phyloP scores from a whole-genome alignment of 1,284 basidiomycete species.

The Anthracocystis setariae region DNA sequence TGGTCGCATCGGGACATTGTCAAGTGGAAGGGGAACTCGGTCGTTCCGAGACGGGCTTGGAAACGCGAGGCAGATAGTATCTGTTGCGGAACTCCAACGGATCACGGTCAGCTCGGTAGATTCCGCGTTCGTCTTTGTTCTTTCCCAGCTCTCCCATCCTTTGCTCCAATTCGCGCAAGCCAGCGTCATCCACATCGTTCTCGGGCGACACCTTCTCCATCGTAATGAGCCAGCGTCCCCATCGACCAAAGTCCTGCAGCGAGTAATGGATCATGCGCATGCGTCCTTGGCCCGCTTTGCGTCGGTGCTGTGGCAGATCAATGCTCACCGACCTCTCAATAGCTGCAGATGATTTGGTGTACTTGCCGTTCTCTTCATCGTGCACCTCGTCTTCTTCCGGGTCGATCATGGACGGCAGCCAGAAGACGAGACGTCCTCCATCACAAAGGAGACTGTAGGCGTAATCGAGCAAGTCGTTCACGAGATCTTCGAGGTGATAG shows the following conservation, averaged over 20 bases:
- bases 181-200: constrained; percentile 37
- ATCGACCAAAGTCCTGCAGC: constrained; percentile 92
- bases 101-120: constrained; percentile 48
- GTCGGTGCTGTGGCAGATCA: constrained; percentile 57
- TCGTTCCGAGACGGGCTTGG: constrained; percentile 11
- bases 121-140: constrained; percentile 43
- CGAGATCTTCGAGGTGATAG: constrained; percentile 88
- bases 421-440: constrained; percentile 90
- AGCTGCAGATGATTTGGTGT: constrained; percentile 69
- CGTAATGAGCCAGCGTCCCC: constrained; percentile 76
- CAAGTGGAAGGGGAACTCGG: neutral
- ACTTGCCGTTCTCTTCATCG: constrained; percentile 66
- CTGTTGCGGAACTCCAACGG: constrained; percentile 59
- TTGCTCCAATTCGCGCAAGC: constrained; percentile 31
- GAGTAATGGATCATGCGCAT: constrained; percentile 77
- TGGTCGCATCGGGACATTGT: no score
- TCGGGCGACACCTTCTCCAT: constrained; percentile 54
- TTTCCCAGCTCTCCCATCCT: constrained; percentile 39
- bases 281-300: constrained; percentile 37
- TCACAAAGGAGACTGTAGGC: constrained; percentile 86
- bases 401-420: constrained; percentile 63
- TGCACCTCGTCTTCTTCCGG: constrained; percentile 45
- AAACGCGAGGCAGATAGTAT: constrained; percentile 39
- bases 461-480: constrained; percentile 82
- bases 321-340: constrained; percentile 74